Percentiles rank a stretch among this genome's conserved stretches.
Conservation (phyloP, 1,139 yeast species). For the Hemisphaericaspora xylofermentans region DNA sequence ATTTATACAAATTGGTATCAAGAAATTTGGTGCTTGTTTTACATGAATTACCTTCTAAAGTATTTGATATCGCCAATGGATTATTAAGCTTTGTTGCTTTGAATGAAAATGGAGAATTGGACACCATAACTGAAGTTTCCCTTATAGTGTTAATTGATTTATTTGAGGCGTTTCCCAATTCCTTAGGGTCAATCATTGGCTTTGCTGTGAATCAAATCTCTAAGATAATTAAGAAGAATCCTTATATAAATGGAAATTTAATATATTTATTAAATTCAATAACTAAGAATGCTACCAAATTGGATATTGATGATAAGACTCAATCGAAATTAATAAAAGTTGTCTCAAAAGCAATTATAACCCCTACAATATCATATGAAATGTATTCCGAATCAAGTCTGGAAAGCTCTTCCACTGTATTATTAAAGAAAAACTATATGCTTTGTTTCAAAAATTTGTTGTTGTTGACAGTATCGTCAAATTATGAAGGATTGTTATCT, state of each 20-base stretch:
- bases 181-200: slow-evolving; percentile 36
- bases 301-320: slow-evolving; percentile 43
- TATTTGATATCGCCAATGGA: slow-evolving; percentile 40
- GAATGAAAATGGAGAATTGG: slow-evolving; percentile 21
- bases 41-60: slow-evolving; percentile 34
- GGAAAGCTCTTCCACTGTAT: slow-evolving; percentile 20
- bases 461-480: slow-evolving; percentile 33
- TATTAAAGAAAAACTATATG: slow-evolving; percentile 35
- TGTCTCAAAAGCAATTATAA: slow-evolving; percentile 27
- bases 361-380: slow-evolving; percentile 20
- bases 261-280: slow-evolving; percentile 35
- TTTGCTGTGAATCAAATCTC: slow-evolving; percentile 39
- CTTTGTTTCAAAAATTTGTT: slow-evolving; percentile 34
- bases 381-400: slow-evolving; percentile 13
- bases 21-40: slow-evolving; percentile 30
- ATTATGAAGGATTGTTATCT: slow-evolving; percentile 39
- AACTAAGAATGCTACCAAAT: slow-evolving; percentile 37
- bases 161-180: slow-evolving; percentile 39
- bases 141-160: slow-evolving; percentile 37
- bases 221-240: slow-evolving; percentile 39
- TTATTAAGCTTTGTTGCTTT: slow-evolving; percentile 30
- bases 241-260: slow-evolving; percentile 28
- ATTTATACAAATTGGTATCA: slow-evolving; percentile 32
- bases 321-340: slow-evolving; percentile 39
- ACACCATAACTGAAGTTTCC: slow-evolving; percentile 25